Percentiles rank a stretch among this genome's conserved stretches.
Evolutionary conservation across 306 rosid genomes (phyloP).

Genomic region (Lathyrus oleraceus): DNA sequence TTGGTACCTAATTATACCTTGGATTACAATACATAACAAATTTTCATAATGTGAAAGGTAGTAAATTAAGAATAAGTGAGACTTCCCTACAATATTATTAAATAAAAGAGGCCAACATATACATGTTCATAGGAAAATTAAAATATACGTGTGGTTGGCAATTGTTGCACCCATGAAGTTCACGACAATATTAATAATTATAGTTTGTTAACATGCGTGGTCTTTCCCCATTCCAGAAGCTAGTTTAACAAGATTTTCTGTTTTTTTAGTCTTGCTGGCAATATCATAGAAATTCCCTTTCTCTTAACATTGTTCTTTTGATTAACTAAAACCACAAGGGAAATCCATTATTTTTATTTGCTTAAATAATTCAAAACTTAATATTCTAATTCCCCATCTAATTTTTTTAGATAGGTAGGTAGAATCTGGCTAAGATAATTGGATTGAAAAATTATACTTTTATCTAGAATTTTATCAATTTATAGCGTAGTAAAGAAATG

Average conservation of each 20-base stretch:
- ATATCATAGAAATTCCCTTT: not conserved
- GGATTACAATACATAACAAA: too few species aligned
- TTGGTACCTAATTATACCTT: too few species aligned
- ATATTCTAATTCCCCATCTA: not conserved
- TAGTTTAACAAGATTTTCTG: slow-evolving; percentile 36
- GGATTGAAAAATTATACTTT: not conserved
- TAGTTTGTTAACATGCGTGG: slow-evolving; percentile 18
- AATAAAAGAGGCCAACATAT: not conserved
- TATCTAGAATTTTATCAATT: not conserved
- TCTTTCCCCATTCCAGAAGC: slow-evolving; percentile 34
- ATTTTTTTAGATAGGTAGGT: not conserved
- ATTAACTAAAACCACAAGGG: slow-evolving; percentile 5
- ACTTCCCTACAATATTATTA: not conserved
- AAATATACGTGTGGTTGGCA: slow-evolving; percentile 23
- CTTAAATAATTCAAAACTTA: not conserved
- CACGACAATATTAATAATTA: slow-evolving; percentile 12
- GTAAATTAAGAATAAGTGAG: too few species aligned
- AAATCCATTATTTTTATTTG: not conserved
- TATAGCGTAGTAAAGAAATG: not conserved
- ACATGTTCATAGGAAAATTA: slow-evolving; percentile 8
- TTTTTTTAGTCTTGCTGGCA: not conserved
- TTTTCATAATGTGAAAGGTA: too few species aligned
- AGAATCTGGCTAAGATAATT: not conserved
- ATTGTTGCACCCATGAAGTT: not conserved
- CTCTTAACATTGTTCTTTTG: not conserved